phyloP scores from a whole-genome alignment of 148 eudicot species.

The Silene uniflora region DNA sequence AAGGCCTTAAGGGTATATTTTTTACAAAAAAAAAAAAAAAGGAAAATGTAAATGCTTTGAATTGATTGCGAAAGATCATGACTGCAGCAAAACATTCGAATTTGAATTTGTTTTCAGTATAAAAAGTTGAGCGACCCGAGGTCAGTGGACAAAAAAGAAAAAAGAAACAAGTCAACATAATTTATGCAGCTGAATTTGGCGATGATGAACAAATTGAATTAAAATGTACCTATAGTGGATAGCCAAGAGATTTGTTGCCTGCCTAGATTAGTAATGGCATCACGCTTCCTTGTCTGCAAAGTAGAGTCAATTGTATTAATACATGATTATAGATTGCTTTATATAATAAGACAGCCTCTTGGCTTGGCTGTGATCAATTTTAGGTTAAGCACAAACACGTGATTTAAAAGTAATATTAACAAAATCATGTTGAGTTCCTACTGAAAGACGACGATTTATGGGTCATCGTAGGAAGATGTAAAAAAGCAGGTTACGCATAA shows the following conservation, averaged over 20 bases:
- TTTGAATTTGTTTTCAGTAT: neutral
- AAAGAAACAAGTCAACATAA: neutral
- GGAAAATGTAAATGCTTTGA: neutral
- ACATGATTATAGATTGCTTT: neutral
- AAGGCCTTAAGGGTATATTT: too few relatives aligned
- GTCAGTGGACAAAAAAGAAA: neutral
- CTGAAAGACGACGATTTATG: too few relatives aligned
- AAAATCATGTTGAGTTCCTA: too few relatives aligned
- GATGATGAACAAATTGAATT: neutral
- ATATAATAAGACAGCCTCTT: neutral
- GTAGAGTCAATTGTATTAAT: neutral
- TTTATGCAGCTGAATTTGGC: neutral
- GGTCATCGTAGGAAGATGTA: too few relatives aligned
- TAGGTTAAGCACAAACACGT: neutral
- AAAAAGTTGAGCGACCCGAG: neutral
- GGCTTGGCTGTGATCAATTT: neutral
- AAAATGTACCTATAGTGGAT: neutral
- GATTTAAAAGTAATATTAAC: neutral
- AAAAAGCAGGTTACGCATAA: too few relatives aligned
- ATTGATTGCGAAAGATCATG: neutral
- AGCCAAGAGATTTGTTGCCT: neutral
- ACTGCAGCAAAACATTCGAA: neutral
- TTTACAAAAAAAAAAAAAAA: too few relatives aligned
- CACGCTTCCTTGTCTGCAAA: slow-evolving; percentile 7
- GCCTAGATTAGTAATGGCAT: slow-evolving; percentile 5